Evolutionary conservation across 1,284 basidiomycete genomes (phyloP), one percentile per base, ranked within the genome.

Genomic region (Puccinia coronata): DNA sequence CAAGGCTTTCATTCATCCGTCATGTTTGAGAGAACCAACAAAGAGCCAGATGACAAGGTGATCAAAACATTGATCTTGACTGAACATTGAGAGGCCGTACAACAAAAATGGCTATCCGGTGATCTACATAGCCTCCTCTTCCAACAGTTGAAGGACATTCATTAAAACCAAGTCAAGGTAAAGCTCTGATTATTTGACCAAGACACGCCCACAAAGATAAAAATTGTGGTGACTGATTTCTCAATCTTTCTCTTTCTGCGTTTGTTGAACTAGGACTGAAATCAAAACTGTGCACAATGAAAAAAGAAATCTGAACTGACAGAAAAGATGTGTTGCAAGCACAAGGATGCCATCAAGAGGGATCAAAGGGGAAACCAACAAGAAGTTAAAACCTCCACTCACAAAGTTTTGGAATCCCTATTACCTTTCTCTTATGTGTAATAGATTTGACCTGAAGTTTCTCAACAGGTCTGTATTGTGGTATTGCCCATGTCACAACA

Each of bases 311-410:
- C 43, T 3, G 49, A 34, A 16, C 65, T 73, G 49, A 81, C 79
- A 8, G 79, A 81, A 67, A 71, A 81, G 12, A 55, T 81, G 79
- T 59, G 71, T 18, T n/a, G 71, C 20, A 81, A 69, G 53, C 79
- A 81, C 51, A 81, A 81, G 53, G 79, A 81, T 53, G 70, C 79
- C 12, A 36, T 65, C 18, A 81, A 81, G 49, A 49, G 41, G 49
- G 41, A 61, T 25, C 69, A 61, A 14, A 81, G 70, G 71, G 59
- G 79, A 20, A 65, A 65, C 51, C 72, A 61, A 70, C 61, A 65
- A 41, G 36, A 34, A 23, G n/a, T 31, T 18, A 65, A 41, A 65
- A 14, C 61, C 31, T 65, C 36, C 4, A 65, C 61, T 41, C 61
- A 28, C 34, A 34, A 61, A 61, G 59, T 9, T 2, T 39, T 36